A percentile compares a stretch with the other conserved stretches of the same genome.
Conservation (phyloP, 2,329 filamentous ascomycete species). For the Tolypocladium guangdongense region DNA sequence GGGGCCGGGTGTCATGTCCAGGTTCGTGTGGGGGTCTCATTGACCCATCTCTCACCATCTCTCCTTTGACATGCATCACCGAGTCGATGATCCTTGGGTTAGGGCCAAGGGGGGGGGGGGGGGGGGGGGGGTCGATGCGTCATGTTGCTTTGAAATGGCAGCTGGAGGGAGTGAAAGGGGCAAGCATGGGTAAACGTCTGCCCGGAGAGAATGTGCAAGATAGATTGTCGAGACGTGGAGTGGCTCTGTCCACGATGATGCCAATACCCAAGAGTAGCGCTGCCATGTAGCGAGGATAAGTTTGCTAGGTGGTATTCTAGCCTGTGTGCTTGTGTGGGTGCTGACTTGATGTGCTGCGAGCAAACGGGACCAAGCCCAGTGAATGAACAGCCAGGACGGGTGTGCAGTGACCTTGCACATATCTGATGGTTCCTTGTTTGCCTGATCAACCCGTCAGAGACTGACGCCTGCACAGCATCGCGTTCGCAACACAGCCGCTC, state of each 20-base stretch:
- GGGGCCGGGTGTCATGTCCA: neutral
- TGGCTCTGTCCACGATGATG: neutral
- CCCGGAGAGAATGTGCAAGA: neutral
- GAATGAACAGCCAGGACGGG: neutral
- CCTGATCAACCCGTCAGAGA: too few relatives aligned
- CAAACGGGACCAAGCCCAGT: neutral
- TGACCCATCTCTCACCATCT: neutral
- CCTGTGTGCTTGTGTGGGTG: neutral
- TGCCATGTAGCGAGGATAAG: neutral
- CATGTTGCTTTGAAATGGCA: neutral
- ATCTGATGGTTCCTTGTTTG: too few relatives aligned
- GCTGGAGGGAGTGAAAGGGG: neutral
- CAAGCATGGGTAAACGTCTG: neutral
- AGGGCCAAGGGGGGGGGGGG: neutral
- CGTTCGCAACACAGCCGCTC: too few relatives aligned
- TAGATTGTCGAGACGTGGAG: neutral
- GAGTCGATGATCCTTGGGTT: neutral
- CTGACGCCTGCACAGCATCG: too few relatives aligned
- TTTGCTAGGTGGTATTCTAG: neutral
- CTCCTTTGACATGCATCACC: neutral
- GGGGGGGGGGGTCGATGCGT: too few relatives aligned
- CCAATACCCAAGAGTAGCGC: neutral
- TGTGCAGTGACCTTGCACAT: too few relatives aligned
- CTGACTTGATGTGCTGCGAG: neutral
- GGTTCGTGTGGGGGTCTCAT: neutral